Base-by-base conservation (phyloP, 2,329 filamentous ascomycete species). In the Fusarium nurragi region DNA sequence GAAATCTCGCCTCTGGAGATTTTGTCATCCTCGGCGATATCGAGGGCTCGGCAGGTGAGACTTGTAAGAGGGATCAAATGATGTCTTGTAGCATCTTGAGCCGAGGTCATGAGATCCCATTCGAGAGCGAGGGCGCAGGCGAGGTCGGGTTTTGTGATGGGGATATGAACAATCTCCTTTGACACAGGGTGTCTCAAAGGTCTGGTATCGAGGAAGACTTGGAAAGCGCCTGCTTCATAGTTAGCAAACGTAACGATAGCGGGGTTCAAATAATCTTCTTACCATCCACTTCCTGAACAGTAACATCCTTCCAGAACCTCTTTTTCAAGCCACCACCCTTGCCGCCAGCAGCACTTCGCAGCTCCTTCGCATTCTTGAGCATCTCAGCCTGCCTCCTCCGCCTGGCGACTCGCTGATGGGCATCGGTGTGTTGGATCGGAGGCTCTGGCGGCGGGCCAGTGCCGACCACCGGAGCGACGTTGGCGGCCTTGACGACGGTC, bases 41-140 rank as follows among this genome's bases (percentile, higher is more conserved):
- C 94, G 26, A 94, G 77, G 0, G 93, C 94, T 41, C 95, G 90
- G 64, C 93, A 92, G 21, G 89, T 83, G 16, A 97, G 86, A 44
- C 92, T 93, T 4, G 94, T 98, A 64, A 99, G 82, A 14, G 95
- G 95, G 67, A 97, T 94, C 44, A 96, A 87, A 78, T 98, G 93
- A 58, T 91, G 87, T 76, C 90, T 92, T 36, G 94, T 85, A 0
- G 93, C 92, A 78, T 98, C 92, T 74, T 94, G 90, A 4, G 91
- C 88, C 14, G 91, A 91, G 22, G 89, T 85, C 60, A 99, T 85
- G 45, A 90, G 83, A 75, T 97, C 94, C 95, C 95, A 99, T 81
- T 99, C 95, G 40, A 96, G 80, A 4, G 94, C 95, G 64, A 99
- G 88, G 54, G 92, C 92, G 40, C 89, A 84, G 22, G 94, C 94